Percentiles rank a stretch among this genome's conserved stretches.
Conservation (phyloP, 1,284 basidiomycete genomes). For the Papiliotrema fonsecae region DNA sequence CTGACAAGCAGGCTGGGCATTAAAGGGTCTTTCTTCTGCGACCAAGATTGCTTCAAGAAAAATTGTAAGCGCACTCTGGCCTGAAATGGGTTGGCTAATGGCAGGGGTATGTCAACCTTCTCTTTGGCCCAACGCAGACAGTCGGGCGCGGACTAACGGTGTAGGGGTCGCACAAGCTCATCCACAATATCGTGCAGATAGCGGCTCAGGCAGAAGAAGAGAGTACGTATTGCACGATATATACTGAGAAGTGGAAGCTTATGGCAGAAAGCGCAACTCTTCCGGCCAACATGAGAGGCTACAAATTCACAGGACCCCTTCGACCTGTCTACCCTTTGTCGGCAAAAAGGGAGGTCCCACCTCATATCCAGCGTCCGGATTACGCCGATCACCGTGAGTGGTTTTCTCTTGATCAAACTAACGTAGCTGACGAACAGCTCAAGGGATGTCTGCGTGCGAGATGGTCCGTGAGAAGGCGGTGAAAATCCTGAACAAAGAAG, state of each 20-base stretch:
- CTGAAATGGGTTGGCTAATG: not conserved
- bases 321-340: conserved; percentile 48
- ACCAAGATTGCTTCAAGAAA: conserved; percentile 50
- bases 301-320: conserved; percentile 45
- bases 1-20: conserved; percentile 41
- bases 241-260: conserved; percentile 5
- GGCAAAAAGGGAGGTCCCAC: conserved; percentile 38
- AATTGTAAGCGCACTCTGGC: conserved; percentile 37
- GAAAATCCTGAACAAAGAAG: conserved; percentile 42
- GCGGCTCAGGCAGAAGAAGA: conserved; percentile 33
- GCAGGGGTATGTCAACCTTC: conserved; percentile 23
- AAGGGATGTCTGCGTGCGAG: conserved; percentile 41
- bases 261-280: conserved; percentile 35
- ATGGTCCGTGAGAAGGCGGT: conserved; percentile 30
- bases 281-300: conserved; percentile 41
- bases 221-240: conserved; percentile 19
- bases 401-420: too few relatives aligned
- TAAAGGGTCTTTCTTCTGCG: conserved; percentile 48
- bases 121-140: not conserved
- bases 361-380: conserved; percentile 45
- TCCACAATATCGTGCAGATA: conserved; percentile 45
- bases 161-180: conserved; percentile 40
- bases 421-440: conserved; percentile 22
- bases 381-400: conserved; percentile 50
- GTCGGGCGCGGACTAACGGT: not conserved